These are phyloP conservation scores for Senecio squalidus DNA, from an alignment of 140 eudicot species.

Conservation along the genomic window DNA sequence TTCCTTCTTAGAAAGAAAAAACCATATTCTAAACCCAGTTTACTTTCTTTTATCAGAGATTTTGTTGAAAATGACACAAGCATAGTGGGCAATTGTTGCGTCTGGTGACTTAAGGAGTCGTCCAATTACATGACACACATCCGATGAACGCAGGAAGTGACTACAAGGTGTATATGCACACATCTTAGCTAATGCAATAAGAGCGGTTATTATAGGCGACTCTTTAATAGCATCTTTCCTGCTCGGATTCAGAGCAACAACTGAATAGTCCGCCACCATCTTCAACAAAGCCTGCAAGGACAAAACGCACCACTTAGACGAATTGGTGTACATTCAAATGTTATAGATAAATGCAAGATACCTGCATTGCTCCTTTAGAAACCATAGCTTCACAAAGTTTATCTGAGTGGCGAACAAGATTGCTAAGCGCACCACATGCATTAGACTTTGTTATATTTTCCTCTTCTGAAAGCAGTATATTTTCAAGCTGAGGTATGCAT, in stretches of 20 bases:
- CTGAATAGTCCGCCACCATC: constrained; percentile 74
- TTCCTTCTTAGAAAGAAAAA: too few relatives aligned
- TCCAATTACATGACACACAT: constrained; percentile 56
- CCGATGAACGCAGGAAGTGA: constrained; percentile 74
- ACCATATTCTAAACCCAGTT: too few relatives aligned
- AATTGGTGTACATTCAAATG: background rate
- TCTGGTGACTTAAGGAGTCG: constrained; percentile 82
- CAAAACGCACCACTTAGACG: too few relatives aligned
- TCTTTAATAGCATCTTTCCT: constrained; percentile 69
- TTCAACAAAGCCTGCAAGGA: constrained; percentile 65
- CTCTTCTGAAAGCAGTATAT: constrained; percentile 67
- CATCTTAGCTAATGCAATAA: constrained; percentile 86
- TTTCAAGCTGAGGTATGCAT: constrained; percentile 84
- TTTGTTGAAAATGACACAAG: constrained; percentile 58
- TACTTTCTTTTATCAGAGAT: too few relatives aligned
- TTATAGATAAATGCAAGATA: constrained; percentile 8
- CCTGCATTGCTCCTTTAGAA: constrained; percentile 96
- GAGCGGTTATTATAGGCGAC: constrained; percentile 76
- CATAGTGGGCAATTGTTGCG: constrained; percentile 70
- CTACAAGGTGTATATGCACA: constrained; percentile 76
- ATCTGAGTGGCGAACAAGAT: constrained; percentile 86
- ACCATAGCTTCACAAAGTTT: constrained; percentile 89
- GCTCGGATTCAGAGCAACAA: constrained; percentile 64
- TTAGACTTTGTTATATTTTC: constrained; percentile 96
- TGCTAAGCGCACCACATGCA: constrained; percentile 97